Base-by-base conservation (phyloP, 2,329 filamentous ascomycete genomes). In the Amylocarpus encephaloides region DNA sequence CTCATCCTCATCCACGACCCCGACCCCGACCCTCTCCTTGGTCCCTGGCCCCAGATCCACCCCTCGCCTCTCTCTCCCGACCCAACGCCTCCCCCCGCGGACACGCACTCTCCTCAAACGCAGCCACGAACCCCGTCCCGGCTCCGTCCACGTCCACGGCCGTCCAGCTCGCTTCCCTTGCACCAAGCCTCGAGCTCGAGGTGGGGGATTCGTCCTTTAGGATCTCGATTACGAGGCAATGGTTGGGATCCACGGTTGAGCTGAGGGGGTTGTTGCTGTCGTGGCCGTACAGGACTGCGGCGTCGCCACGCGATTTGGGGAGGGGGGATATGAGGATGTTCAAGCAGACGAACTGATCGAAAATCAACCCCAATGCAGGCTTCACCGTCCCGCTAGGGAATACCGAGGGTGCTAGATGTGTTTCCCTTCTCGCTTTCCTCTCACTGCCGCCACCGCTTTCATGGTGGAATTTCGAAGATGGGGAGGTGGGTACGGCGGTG, bases 141-240 rank as follows among this genome's bases (percentile, higher is more conserved):
- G 63, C 71, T 6, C 61, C 62, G 2, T 16, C 12, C 12, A 77
- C 61, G 26, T 73, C 70, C 7, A 82, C 70, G 2, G 71, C 70
- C 0, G 67, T 71, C 78, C 78, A 82, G 38, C 73, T 68, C 68
- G 78, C 73, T 64, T 82, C 79, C 46, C 78, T 67, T 22, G 53
- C 59, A 2, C 64, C 67, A 51, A 66, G 68, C 16, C 39, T 58
- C 1, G 50, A 19, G 46, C 48, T 32, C 49, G 22, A 32, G 26
- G 6, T 48, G 2, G 59, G 54, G n/a, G 49, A 50, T 44, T 66
- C 64, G 48, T 66, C 64, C 11, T 58, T 64, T 4, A 66, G 41
- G 7, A 66, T 56, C 43, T 66, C 64, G 6, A 64, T 22, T 1
- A 65, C 53, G n/a, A 51, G 54, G 12, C 46, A 50, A 15, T 51